phyloP scores from a whole-genome alignment of 768 basidiomycete genomes.

The Hypholoma fasciculare region DNA sequence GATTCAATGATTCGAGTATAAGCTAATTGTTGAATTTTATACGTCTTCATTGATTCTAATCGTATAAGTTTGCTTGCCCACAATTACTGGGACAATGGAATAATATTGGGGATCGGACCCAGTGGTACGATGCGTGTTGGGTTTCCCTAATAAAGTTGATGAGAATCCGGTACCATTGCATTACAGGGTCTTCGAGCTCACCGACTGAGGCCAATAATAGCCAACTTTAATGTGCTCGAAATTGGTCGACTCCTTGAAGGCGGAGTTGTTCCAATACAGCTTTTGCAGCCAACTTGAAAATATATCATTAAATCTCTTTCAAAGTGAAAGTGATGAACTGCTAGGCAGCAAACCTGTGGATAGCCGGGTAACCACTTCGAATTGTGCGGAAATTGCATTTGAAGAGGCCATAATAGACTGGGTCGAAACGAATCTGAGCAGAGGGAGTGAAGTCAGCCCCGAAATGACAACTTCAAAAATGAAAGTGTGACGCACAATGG shows the following conservation, averaged over 20 bases:
- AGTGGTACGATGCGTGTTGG: slow-evolving; percentile 73
- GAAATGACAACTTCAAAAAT: neutral
- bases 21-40: too few relatives aligned
- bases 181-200: slow-evolving; percentile 20
- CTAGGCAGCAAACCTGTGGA: slow-evolving; percentile 60
- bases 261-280: slow-evolving; percentile 88
- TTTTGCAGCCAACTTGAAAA: slow-evolving; percentile 71
- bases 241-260: slow-evolving; percentile 85
- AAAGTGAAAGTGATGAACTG: neutral
- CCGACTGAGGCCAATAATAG: slow-evolving; percentile 68
- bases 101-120: slow-evolving; percentile 72
- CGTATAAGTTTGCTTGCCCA: too few relatives aligned
- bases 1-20: too few relatives aligned
- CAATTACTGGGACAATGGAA: slow-evolving; percentile 39
- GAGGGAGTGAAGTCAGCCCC: neutral
- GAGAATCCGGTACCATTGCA: neutral
- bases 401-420: slow-evolving; percentile 90
- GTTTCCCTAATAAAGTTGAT: slow-evolving; percentile 62
- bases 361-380: slow-evolving; percentile 85
- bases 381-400: slow-evolving; percentile 90
- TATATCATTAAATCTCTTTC: neutral
- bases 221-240: slow-evolving; percentile 89
- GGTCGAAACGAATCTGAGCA: slow-evolving; percentile 79
- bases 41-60: too few relatives aligned
- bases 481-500: slow-evolving; percentile 58